Evolutionary conservation across 164 flowering plant species (phyloP).

Genomic region (Tetrastigma voinierianum): DNA sequence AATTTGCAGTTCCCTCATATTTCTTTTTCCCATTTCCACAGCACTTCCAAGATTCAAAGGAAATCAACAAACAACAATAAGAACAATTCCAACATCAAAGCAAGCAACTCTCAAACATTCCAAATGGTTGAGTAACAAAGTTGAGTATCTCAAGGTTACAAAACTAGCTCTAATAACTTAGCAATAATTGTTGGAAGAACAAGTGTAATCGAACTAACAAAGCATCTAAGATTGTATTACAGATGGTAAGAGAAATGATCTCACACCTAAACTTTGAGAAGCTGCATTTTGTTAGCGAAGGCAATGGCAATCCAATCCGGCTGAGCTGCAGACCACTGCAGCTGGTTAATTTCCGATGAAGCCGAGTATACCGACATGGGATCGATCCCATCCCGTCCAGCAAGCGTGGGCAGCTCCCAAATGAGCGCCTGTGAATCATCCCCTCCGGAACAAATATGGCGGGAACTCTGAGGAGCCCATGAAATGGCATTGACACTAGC

Average conservation of each 20-base stretch:
- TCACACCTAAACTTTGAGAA: slow-evolving; percentile 65
- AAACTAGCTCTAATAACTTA: no score
- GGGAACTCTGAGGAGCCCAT: slow-evolving; percentile 79
- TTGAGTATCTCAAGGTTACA: no score
- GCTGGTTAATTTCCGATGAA: slow-evolving; percentile 73
- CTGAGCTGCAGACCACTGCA: slow-evolving; percentile 75
- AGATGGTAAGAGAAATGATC: neutral
- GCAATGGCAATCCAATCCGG: slow-evolving; percentile 92
- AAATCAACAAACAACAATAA: no score
- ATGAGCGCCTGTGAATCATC: slow-evolving; percentile 85
- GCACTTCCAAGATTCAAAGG: no score
- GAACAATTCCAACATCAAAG: no score
- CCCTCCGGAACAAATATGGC: slow-evolving; percentile 77
- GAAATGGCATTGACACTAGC: slow-evolving; percentile 81
- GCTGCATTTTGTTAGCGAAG: slow-evolving; percentile 72
- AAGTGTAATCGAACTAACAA: no score
- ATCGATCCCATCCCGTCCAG: slow-evolving; percentile 73
- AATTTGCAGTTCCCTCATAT: no score
- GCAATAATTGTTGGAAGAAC: no score
- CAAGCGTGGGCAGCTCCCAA: slow-evolving; percentile 81
- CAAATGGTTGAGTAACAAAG: no score
- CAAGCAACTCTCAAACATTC: no score
- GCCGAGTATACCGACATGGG: slow-evolving; percentile 71
- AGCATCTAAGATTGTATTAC: neutral
- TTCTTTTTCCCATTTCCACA: no score